Evolutionary conservation across 2,329 filamentous ascomycete genomes (phyloP).

Genomic region (Capronia coronata): DNA sequence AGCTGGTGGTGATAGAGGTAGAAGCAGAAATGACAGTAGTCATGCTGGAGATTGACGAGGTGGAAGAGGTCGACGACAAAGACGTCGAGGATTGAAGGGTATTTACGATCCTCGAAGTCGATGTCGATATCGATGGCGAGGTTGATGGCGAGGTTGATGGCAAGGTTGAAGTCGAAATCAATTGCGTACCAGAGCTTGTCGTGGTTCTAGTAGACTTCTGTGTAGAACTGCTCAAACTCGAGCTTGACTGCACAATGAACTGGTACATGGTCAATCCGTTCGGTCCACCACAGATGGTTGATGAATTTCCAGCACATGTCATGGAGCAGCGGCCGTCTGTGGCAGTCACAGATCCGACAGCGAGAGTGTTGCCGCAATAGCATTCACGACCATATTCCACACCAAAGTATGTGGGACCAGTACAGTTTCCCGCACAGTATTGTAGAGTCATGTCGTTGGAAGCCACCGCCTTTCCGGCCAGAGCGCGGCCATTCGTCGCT

Average conservation of each 20-base stretch:
- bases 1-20: too few species aligned
- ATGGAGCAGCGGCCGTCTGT: conserved; percentile 25
- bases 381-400: conserved; percentile 10
- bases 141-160: background rate
- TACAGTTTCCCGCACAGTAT: conserved; percentile 20
- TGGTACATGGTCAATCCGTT: conserved; percentile 27
- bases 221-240: conserved; percentile 1
- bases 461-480: conserved; percentile 17
- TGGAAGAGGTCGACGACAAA: background rate
- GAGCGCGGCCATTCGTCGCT: conserved; percentile 13
- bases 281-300: conserved; percentile 30
- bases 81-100: background rate
- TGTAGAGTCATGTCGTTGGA: conserved; percentile 18
- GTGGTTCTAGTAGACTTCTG: conserved; percentile 2
- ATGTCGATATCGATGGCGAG: background rate
- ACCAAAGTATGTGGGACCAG: conserved; percentile 32
- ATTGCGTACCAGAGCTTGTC: too few species aligned
- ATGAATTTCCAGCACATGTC: conserved; percentile 30
- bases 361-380: background rate
- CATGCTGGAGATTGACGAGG: background rate
- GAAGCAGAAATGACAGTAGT: background rate
- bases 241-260: conserved; percentile 8
- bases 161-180: background rate
- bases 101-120: too few species aligned
- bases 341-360: conserved; percentile 17